Conservation (phyloP, 768 basidiomycete species). For the Boletus rubescentipes region DNA sequence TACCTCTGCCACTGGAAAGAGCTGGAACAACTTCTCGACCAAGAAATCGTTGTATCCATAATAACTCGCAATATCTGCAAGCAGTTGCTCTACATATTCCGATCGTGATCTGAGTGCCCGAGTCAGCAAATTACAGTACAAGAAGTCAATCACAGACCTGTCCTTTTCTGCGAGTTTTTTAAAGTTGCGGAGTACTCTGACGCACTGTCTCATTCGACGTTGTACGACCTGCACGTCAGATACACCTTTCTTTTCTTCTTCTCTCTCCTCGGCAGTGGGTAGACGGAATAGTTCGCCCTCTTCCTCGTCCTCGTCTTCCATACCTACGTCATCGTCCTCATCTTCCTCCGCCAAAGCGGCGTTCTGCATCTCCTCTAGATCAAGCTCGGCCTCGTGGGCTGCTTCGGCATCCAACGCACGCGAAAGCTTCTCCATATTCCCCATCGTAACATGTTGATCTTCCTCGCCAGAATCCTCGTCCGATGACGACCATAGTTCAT, state of each 20-base stretch:
- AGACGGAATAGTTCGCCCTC: slow-evolving; percentile 52
- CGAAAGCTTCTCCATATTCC: slow-evolving; percentile 81
- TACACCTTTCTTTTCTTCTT: slow-evolving; percentile 65
- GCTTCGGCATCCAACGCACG: slow-evolving; percentile 71
- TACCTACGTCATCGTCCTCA: slow-evolving; percentile 45
- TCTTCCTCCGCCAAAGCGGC: slow-evolving; percentile 50
- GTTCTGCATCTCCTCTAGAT: slow-evolving; percentile 61
- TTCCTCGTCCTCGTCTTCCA: slow-evolving; percentile 39
- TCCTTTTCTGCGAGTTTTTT: slow-evolving; percentile 63
- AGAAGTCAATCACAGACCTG: slow-evolving; percentile 39
- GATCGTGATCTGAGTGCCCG: slow-evolving; percentile 64
- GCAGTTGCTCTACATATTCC: slow-evolving; percentile 86
- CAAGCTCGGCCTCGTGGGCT: slow-evolving; percentile 66
- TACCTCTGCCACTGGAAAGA: slow-evolving; percentile 93
- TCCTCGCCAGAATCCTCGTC: slow-evolving; percentile 46
- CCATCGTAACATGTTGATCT: slow-evolving; percentile 63
- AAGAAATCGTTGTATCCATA: slow-evolving; percentile 98
- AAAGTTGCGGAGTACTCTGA: slow-evolving; percentile 71
- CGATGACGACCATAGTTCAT: slow-evolving; percentile 39
- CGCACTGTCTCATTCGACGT: slow-evolving; percentile 75
- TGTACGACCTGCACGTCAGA: slow-evolving; percentile 77
- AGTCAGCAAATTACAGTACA: slow-evolving; percentile 6
- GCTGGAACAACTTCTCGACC: slow-evolving; percentile 88
- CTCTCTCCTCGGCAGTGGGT: slow-evolving; percentile 70
- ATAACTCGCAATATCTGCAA: slow-evolving; percentile 89